phyloP scores from a whole-genome alignment of 441 rosid species.

The Gossypium lobatum region DNA sequence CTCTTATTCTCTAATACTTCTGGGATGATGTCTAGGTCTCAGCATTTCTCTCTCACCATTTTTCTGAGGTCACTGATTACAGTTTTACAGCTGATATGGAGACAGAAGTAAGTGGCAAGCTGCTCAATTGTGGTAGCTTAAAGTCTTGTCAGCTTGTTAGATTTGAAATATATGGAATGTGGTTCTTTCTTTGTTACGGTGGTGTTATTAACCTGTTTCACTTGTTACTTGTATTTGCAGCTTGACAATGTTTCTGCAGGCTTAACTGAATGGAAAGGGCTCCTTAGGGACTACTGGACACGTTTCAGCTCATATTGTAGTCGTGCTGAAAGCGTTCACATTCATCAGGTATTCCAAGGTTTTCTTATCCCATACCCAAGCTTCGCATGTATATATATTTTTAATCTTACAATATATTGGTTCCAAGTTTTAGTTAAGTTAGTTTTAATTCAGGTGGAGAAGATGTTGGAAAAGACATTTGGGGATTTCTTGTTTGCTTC shows the following conservation, averaged over 20 bases:
- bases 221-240: slow-evolving; percentile 32
- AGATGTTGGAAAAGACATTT: slow-evolving; percentile 85
- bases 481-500: slow-evolving; percentile 75
- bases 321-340: slow-evolving; percentile 57
- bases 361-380: slow-evolving; percentile 12
- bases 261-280: slow-evolving; percentile 96
- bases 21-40: slow-evolving; percentile 54
- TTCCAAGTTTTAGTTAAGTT: slow-evolving; percentile 11
- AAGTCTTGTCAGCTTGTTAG: slow-evolving; percentile 14
- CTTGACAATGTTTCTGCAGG: slow-evolving; percentile 98
- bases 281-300: slow-evolving; percentile 87
- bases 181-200: background rate
- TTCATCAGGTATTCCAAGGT: slow-evolving; percentile 58
- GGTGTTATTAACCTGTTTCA: background rate
- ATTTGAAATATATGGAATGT: background rate
- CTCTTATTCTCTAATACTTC: slow-evolving; percentile 12
- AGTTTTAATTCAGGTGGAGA: slow-evolving; percentile 70
- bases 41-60: slow-evolving; percentile 87
- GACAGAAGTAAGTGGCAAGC: slow-evolving; percentile 61
- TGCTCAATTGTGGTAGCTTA: slow-evolving; percentile 1
- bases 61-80: slow-evolving; percentile 91
- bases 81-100: slow-evolving; percentile 99
- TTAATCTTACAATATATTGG: background rate
- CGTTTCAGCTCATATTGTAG: slow-evolving; percentile 81
- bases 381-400: background rate